Base-by-base conservation (phyloP, 441 rosid species). In the Codiaeum variegatum region DNA sequence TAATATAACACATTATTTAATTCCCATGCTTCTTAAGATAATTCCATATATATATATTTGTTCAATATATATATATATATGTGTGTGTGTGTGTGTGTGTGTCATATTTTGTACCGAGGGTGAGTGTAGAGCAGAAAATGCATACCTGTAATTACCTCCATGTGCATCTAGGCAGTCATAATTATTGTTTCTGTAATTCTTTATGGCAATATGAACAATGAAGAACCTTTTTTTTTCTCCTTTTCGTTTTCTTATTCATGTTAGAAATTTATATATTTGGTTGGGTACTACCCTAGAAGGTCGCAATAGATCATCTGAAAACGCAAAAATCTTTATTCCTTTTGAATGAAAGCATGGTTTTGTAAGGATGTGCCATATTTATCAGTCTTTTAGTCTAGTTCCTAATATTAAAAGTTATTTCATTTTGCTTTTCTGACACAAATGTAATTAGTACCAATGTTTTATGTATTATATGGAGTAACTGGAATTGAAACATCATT, bases 1-100 rank as follows among this genome's bases (percentile, higher is more conserved):
- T 96, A 86, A 74, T 54, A 9, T 26, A 13, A 46, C 19, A 10
- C 28, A 60, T 29, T 46, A 32, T 68, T 76, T 60, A 36, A 29
- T 36, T 2, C 21, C 18, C 23, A 29, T 58, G 18, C 16, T 28
- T 24, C 13, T 12, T 58, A 28, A 26, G 32, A 29, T 16, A 56
- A 56, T 58, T 40, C 32, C 6, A 21, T 11, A 7, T 10, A 0
- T 38, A 38, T 36, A 38, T 38, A 38, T 38, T 1, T 38, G 10
- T 9, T n/a, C n/a, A n/a, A 38, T 9, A 38, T 38, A 9, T 34
- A 34, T n/a, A n/a, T n/a, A n/a, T n/a, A n/a, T n/a, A n/a, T n/a
- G n/a, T n/a, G n/a, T n/a, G n/a, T n/a, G n/a, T n/a, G n/a, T n/a
- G n/a, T n/a, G n/a, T n/a, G n/a, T n/a, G n/a, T n/a, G n/a, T n/a